A percentile compares a stretch with the other conserved stretches of the same genome.
Evolutionary conservation across 164 flowering plant genomes (phyloP).

Genomic region (Warburgia ugandensis): DNA sequence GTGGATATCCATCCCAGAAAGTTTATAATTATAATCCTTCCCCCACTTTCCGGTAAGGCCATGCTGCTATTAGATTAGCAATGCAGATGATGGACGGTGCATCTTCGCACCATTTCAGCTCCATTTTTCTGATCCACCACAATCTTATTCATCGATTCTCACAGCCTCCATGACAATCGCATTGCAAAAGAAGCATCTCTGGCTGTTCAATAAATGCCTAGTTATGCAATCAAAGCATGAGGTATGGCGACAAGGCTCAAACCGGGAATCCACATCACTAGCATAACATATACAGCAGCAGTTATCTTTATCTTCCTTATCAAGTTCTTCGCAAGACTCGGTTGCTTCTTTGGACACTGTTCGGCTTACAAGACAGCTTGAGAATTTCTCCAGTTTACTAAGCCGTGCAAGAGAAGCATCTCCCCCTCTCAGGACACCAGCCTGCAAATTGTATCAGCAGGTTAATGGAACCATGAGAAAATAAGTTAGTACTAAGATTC

Average conservation of each 20-base stretch:
- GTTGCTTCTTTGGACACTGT: slow-evolving; percentile 21
- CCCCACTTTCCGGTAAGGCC: no score
- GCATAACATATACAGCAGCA: slow-evolving; percentile 82
- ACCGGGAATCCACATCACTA: slow-evolving; percentile 52
- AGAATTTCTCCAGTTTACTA: slow-evolving; percentile 48
- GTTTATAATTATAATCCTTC: no score
- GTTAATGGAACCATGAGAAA: no score
- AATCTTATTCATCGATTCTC: slow-evolving; percentile 18
- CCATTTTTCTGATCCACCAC: no score
- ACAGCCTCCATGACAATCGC: slow-evolving; percentile 44
- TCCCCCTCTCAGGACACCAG: slow-evolving; percentile 36
- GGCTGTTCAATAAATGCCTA: slow-evolving; percentile 81
- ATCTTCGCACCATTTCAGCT: no score
- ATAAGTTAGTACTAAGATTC: no score
- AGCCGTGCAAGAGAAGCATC: slow-evolving; percentile 40
- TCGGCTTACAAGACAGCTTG: slow-evolving; percentile 38
- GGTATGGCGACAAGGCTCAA: slow-evolving; percentile 63
- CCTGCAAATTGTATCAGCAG: no score
- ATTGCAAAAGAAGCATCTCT: slow-evolving; percentile 93
- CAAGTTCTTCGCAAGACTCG: slow-evolving; percentile 3
- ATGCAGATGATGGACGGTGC: background rate
- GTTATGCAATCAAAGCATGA: slow-evolving; percentile 88
- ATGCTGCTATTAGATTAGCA: background rate
- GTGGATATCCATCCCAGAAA: no score
- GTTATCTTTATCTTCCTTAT: slow-evolving; percentile 34